phyloP scores from a whole-genome alignment of 139 green algal species.

The Deuterostichococcus epilithicus region DNA sequence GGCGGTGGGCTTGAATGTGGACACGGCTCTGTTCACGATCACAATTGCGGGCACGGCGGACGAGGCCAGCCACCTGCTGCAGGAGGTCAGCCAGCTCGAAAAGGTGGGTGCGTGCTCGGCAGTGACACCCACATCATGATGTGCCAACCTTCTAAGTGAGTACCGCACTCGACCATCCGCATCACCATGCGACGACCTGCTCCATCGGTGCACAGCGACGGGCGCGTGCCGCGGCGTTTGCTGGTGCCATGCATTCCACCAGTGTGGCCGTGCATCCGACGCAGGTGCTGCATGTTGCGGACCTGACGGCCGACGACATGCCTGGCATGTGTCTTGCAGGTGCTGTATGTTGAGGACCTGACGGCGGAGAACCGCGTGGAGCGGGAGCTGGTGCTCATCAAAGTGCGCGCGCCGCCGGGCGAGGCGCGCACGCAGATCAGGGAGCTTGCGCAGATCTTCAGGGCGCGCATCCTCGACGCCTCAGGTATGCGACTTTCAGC shows the following conservation, averaged over 20 bases:
- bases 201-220: no score
- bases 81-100: constrained; percentile 51
- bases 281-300: neutral
- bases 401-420: constrained; percentile 67
- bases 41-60: constrained; percentile 69
- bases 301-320: constrained; percentile 75
- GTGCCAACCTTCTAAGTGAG: no score
- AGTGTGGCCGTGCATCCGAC: no score
- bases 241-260: no score
- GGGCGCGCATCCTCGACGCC: constrained; percentile 84
- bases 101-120: constrained; percentile 37
- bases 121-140: no score
- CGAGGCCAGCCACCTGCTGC: constrained; percentile 30
- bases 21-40: constrained; percentile 97
- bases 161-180: no score
- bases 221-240: no score
- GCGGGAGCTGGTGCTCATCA: constrained; percentile 94
- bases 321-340: constrained; percentile 43
- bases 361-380: constrained; percentile 73
- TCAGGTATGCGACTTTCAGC: constrained; percentile 1
- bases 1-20: constrained; percentile 87
- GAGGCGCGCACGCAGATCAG: constrained; percentile 76
- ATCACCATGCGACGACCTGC: no score
- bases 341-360: constrained; percentile 93
- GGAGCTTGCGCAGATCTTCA: constrained; percentile 90